A percentile compares a stretch with the other conserved stretches of the same genome.
Conservation (phyloP, 2,329 filamentous ascomycete species). For the Cryphonectria naterciae region DNA sequence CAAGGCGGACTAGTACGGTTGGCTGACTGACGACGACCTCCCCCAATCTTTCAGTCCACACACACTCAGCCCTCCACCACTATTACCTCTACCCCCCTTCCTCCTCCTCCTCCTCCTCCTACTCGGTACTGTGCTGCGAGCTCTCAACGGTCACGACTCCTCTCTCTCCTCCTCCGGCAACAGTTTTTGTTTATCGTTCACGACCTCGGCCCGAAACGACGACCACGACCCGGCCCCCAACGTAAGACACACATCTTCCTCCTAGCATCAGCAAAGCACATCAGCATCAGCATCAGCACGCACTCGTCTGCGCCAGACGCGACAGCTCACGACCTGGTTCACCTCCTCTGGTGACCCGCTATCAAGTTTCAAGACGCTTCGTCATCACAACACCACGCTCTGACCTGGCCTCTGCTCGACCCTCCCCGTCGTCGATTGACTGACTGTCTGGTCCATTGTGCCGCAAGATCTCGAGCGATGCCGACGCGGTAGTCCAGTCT, state of each 20-base stretch:
- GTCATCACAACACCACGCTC: not conserved
- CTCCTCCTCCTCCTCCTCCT: not conserved
- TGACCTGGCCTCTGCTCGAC: not conserved
- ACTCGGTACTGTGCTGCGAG: not conserved
- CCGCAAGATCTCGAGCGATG: slow-evolving; percentile 22
- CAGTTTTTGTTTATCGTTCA: slow-evolving; percentile 7
- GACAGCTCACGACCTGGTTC: slow-evolving; percentile 11
- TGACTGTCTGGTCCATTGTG: not conserved
- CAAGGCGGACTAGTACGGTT: not conserved
- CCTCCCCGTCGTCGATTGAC: not conserved
- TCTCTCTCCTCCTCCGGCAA: not conserved
- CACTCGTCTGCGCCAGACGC: slow-evolving; percentile 23
- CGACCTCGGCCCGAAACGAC: slow-evolving; percentile 14
- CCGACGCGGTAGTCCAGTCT: slow-evolving; percentile 25
- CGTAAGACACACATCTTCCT: not conserved
- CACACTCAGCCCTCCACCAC: not conserved
- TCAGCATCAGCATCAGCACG: slow-evolving; percentile 2
- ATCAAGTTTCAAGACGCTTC: slow-evolving; percentile 4
- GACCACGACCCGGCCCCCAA: slow-evolving; percentile 17
- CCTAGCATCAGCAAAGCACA: slow-evolving; percentile 2
- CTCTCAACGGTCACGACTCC: not conserved
- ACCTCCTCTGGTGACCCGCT: not conserved
- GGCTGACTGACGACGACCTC: slow-evolving; percentile 6
- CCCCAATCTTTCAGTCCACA: not conserved
- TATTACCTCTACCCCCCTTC: no score